Evolutionary conservation across 768 basidiomycete genomes (phyloP).

Genomic region (Chalciporus pseudorubinellus): DNA sequence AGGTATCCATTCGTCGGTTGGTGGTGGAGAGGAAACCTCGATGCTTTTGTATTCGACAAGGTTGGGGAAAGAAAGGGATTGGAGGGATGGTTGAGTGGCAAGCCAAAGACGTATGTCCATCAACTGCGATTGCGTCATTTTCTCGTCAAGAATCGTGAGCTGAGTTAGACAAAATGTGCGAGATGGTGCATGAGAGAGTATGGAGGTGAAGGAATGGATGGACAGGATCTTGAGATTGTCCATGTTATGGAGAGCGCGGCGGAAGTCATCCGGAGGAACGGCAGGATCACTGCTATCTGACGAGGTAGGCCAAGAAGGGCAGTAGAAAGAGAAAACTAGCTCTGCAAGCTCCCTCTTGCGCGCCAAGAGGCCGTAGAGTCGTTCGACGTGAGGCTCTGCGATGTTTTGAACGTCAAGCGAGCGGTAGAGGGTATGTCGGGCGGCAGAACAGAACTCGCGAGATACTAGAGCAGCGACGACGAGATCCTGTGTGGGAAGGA

Average conservation of each 20-base stretch:
- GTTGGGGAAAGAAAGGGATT: slow-evolving; percentile 28
- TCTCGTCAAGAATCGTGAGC: slow-evolving; percentile 29
- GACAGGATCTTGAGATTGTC: slow-evolving; percentile 27
- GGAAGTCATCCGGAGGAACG: slow-evolving; percentile 17
- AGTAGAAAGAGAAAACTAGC: slow-evolving; percentile 23
- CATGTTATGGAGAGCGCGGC: slow-evolving; percentile 30
- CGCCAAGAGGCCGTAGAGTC: slow-evolving; percentile 21
- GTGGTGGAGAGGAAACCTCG: background rate
- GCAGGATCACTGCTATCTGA: slow-evolving; percentile 7
- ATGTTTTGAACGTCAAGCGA: slow-evolving; percentile 19
- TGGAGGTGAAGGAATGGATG: slow-evolving; percentile 22
- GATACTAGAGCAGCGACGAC: slow-evolving; percentile 24
- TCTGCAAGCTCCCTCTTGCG: slow-evolving; percentile 19
- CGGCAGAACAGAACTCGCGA: slow-evolving; percentile 16
- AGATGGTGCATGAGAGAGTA: slow-evolving; percentile 17
- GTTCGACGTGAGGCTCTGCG: slow-evolving; percentile 11
- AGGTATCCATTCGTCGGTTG: slow-evolving; percentile 11
- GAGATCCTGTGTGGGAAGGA: slow-evolving; percentile 19
- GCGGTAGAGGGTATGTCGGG: slow-evolving; percentile 24
- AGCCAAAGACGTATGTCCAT: slow-evolving; percentile 24
- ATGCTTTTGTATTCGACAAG: slow-evolving; percentile 15
- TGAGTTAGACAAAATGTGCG: slow-evolving; percentile 23
- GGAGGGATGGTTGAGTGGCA: slow-evolving; percentile 22
- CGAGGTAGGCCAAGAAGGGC: slow-evolving; percentile 19
- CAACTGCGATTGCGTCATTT: slow-evolving; percentile 22